Evolutionary conservation across 352 stramenopile genomes (phyloP).

Genomic region (Phytophthora citricola): DNA sequence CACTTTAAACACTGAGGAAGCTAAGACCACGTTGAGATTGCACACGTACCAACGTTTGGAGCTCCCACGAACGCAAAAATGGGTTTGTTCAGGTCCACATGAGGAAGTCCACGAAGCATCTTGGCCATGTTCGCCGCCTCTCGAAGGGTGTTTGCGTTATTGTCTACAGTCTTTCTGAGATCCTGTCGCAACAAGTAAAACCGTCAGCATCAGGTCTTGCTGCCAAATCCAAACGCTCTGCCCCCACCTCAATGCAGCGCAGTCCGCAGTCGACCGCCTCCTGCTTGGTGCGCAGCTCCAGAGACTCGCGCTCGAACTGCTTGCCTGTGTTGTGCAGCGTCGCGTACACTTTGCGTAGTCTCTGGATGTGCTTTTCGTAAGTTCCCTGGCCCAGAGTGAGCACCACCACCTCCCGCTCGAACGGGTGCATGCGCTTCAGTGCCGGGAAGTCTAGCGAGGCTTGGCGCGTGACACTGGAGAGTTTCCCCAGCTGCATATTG

Average conservation of each 20-base stretch:
- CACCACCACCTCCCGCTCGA: conserved; percentile 85
- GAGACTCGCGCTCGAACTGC: conserved; percentile 68
- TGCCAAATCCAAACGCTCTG: background rate
- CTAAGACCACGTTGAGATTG: background rate
- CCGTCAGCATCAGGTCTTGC: background rate
- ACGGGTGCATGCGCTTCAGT: conserved; percentile 79
- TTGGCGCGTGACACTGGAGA: conserved; percentile 77
- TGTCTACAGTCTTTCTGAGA: conserved; percentile 54
- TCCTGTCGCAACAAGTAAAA: conserved; percentile 32
- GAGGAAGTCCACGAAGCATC: conserved; percentile 75
- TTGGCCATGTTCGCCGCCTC: conserved; percentile 72
- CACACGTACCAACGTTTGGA: conserved; percentile 77
- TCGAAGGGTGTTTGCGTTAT: conserved; percentile 45
- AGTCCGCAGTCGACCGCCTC: conserved; percentile 78
- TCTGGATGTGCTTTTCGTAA: conserved; percentile 82
- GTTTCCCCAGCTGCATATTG: conserved; percentile 77
- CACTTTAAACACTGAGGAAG: background rate
- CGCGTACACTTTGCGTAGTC: conserved; percentile 80
- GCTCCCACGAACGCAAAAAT: conserved; percentile 89
- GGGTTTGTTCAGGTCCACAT: conserved; percentile 79
- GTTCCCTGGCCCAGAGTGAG: conserved; percentile 75
- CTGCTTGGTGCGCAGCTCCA: conserved; percentile 79
- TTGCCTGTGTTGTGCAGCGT: conserved; percentile 81
- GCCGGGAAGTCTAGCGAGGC: conserved; percentile 79
- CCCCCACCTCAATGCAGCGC: conserved; percentile 71